phyloP scores from a whole-genome alignment of 2,329 filamentous ascomycete genomes.

The Ophiobolus disseminans region DNA sequence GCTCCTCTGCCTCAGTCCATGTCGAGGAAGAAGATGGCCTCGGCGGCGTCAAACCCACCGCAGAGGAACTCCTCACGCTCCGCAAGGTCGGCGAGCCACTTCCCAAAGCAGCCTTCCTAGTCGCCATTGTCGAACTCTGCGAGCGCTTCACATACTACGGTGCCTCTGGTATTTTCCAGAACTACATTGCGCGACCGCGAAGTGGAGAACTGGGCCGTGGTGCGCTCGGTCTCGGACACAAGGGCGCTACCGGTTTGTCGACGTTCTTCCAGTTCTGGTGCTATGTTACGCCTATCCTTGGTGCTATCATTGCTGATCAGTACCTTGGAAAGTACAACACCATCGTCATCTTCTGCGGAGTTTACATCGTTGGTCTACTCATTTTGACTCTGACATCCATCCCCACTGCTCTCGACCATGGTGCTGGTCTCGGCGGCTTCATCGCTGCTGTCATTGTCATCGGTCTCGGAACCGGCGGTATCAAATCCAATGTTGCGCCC shows the following conservation, averaged over 20 bases:
- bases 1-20: constrained; percentile 24
- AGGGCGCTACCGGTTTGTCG: constrained; percentile 54
- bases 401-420: constrained; percentile 67
- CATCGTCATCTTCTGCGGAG: constrained; percentile 69
- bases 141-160: constrained; percentile 59
- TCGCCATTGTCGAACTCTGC: constrained; percentile 59
- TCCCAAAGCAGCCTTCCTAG: constrained; percentile 55
- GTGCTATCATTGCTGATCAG: constrained; percentile 68
- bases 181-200: constrained; percentile 55
- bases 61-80: constrained; percentile 52
- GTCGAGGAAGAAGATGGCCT: constrained; percentile 36
- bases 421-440: constrained; percentile 69
- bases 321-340: constrained; percentile 75
- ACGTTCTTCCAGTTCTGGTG: constrained; percentile 56
- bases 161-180: constrained; percentile 58
- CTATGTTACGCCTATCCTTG: constrained; percentile 38
- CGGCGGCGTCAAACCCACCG: constrained; percentile 49
- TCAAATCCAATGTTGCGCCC: constrained; percentile 77
- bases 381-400: constrained; percentile 72
- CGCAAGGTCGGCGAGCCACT: constrained; percentile 56
- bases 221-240: constrained; percentile 53
- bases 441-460: constrained; percentile 68
- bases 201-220: constrained; percentile 49
- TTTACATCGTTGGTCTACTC: constrained; percentile 71
- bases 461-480: constrained; percentile 77